These are phyloP conservation scores for Helianthus tuberosus DNA, from an alignment of 129 eudicot genomes.

Conservation along the genomic window DNA sequence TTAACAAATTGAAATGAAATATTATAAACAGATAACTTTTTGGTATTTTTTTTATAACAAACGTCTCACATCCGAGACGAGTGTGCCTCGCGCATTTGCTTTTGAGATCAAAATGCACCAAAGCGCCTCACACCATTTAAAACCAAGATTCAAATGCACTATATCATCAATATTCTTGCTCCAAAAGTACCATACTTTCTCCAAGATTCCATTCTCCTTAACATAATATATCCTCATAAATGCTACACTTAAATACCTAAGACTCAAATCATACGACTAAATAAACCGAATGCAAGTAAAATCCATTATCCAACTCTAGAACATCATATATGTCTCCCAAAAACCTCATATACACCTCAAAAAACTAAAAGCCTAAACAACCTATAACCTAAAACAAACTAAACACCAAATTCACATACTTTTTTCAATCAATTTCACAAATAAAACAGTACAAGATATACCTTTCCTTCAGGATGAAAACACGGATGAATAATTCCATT, in stretches of 20 bases:
- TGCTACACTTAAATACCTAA: not conserved
- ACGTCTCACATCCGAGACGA: too few relatives aligned
- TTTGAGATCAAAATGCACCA: too few relatives aligned
- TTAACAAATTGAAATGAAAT: too few relatives aligned
- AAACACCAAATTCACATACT: not conserved
- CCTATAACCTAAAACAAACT: not conserved
- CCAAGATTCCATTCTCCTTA: not conserved
- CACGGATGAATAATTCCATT: constrained; percentile 97
- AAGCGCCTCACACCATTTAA: too few relatives aligned
- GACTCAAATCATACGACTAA: not conserved
- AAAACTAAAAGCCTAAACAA: constrained; percentile 9
- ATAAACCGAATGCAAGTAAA: too few relatives aligned
- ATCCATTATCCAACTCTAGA: too few relatives aligned
- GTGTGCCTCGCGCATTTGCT: too few relatives aligned
- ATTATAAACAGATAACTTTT: too few relatives aligned
- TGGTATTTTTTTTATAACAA: too few relatives aligned
- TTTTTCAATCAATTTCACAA: not conserved
- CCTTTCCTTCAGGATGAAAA: constrained; percentile 95
- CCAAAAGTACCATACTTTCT: constrained; percentile 2
- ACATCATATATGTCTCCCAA: not conserved
- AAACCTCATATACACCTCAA: not conserved
- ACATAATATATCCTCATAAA: not conserved
- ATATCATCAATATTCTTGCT: not conserved
- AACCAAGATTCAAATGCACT: not conserved
- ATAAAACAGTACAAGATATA: constrained; percentile 2